Evolutionary conservation across 2,329 filamentous ascomycete genomes (phyloP), one percentile per base, ranked within the genome.

Genomic region (Nemania bipapillata): DNA sequence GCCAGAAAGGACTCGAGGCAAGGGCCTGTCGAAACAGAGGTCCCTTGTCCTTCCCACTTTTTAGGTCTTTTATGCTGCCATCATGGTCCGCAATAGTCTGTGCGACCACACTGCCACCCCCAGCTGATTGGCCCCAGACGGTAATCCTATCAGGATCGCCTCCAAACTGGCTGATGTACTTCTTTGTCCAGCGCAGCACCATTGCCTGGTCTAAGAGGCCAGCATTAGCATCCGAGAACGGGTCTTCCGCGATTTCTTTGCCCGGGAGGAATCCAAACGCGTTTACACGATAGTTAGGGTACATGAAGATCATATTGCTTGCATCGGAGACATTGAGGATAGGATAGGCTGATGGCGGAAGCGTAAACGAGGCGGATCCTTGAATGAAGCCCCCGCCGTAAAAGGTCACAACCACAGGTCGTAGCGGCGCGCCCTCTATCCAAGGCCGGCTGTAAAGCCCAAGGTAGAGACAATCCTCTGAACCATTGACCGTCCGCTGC

Each of bases 381-480:
- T 86, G 80, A 58, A 90, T 86, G 78, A 87, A 90, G 1, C 82
- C 89, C 12, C 88, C 88, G 60, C 88, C 88, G 74, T 87, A 89
- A 74, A 88, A 89, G 3, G 84, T 83, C 2, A 90, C 83, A 0
- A 90, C 82, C 0, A 90, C 87, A 0, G 88, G 88, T 2, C 86
- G 81, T 3, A 84, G 81, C 1, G 83, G 77, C n/a, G 81, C 74
- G 1, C 75, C 74, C 0, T 63, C 24, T 0, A 75, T 79, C 87
- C 87, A 90, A 2, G 87, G 88, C 0, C 87, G 83, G 4, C 86
- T 84, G 77, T 88, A 90, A 0, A 90, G 79, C 11, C 86, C 86
- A 1, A 90, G 82, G 68, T 89, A 89, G 15, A 90, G 80, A 71
- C 88, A 90, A 73, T 90, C 87, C 79, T 90, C 88, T 24, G 82